Evolutionary conservation across 192 early-diverging fungal genomes (phyloP).

Genomic region (Backusella tuberculispora): DNA sequence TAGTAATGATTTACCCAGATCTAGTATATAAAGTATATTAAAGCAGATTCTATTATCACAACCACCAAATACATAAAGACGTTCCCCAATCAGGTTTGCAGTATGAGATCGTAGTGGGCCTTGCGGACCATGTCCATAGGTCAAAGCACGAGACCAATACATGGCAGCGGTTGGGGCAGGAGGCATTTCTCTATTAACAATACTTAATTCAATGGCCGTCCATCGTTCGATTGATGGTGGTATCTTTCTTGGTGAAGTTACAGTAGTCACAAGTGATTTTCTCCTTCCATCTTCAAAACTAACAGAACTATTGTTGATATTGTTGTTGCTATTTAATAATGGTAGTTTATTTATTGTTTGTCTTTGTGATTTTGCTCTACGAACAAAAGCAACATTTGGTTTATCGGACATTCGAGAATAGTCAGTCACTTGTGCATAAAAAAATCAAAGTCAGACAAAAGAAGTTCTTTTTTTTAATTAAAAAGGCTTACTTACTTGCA

Average conservation of each 20-base stretch:
- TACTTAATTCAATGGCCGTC: conserved; percentile 24
- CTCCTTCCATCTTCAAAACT: too few species aligned
- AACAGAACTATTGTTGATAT: too few species aligned
- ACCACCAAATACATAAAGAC: conserved; percentile 86
- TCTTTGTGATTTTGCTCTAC: not conserved
- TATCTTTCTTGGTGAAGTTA: not conserved
- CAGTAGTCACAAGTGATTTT: too few species aligned
- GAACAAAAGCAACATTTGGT: not conserved
- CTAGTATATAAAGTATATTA: conserved; percentile 78
- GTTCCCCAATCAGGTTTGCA: conserved; percentile 72
- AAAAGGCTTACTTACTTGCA: not conserved
- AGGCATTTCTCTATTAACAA: conserved; percentile 22
- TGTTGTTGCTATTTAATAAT: too few species aligned
- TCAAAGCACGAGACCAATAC: conserved; percentile 73
- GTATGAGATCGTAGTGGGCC: conserved; percentile 79
- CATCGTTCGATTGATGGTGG: not conserved
- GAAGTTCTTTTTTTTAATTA: not conserved
- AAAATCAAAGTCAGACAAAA: conserved; percentile 4
- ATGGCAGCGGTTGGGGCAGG: conserved; percentile 80
- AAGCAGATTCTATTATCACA: conserved; percentile 78
- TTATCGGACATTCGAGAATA: not conserved
- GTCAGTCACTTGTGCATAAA: conserved; percentile 9
- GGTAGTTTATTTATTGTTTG: not conserved
- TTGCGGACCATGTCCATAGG: conserved; percentile 63
- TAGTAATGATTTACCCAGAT: conserved; percentile 55